A percentile compares a stretch with the other conserved stretches of the same genome.
phyloP scores from a whole-genome alignment of 768 basidiomycete genomes.

The Termitomyces sp. region DNA sequence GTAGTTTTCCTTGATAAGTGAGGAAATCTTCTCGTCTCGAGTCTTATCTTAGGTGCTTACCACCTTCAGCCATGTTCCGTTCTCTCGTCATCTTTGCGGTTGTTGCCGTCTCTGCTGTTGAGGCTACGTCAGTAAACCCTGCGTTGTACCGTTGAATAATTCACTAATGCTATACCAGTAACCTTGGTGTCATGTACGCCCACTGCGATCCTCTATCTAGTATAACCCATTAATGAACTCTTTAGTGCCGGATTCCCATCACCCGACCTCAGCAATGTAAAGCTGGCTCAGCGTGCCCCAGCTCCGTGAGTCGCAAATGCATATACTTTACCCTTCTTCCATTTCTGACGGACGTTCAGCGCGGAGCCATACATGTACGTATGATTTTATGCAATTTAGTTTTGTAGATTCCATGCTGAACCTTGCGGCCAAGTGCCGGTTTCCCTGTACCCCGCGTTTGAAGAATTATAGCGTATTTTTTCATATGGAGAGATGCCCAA shows the following conservation, averaged over 20 bases:
- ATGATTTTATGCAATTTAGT: neutral
- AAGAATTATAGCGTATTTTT: no score
- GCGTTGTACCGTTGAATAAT: neutral
- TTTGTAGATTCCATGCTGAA: neutral
- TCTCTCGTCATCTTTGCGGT: constrained; percentile 5
- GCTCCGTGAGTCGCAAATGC: constrained; percentile 6
- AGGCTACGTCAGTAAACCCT: constrained; percentile 7
- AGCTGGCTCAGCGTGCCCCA: constrained; percentile 6
- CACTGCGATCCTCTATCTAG: neutral
- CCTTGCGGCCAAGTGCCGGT: neutral
- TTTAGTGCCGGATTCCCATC: constrained; percentile 11
- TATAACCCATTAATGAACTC: neutral
- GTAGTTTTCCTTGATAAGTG: neutral
- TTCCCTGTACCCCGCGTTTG: constrained; percentile 3
- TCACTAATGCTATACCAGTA: neutral
- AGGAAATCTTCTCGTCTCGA: neutral
- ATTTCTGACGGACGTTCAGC: neutral
- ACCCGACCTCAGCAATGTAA: constrained; percentile 9
- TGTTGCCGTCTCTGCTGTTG: constrained; percentile 7
- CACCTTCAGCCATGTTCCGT: constrained; percentile 5
- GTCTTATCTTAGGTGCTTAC: neutral
- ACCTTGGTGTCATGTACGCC: constrained; percentile 3
- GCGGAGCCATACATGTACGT: neutral
- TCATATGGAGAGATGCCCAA: no score
- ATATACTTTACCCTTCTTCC: neutral